A percentile compares a stretch with the other conserved stretches of the same genome.
phyloP scores from a whole-genome alignment of 306 rosid genomes.

The Inga leiocalycina region DNA sequence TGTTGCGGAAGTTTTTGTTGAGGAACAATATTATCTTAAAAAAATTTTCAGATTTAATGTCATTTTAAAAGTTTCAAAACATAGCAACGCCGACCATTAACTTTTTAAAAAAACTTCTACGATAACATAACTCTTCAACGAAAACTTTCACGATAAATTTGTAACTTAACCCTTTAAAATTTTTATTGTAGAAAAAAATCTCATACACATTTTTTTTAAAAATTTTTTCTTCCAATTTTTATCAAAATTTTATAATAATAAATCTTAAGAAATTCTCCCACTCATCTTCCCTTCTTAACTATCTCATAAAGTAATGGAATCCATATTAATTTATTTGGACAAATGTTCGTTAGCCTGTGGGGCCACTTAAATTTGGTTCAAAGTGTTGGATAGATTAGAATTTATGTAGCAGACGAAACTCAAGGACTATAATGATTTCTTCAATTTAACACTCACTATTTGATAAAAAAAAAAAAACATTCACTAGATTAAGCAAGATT shows the following conservation, averaged over 20 bases:
- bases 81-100: too few relatives aligned
- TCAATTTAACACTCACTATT: neutral
- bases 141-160: too few relatives aligned
- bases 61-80: too few relatives aligned
- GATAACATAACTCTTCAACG: fast-evolving
- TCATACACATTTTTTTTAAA: neutral
- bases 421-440: neutral
- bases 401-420: neutral
- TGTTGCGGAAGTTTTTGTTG: fast-evolving
- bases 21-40: too few relatives aligned
- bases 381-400: neutral
- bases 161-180: fast-evolving
- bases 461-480: neutral
- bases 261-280: neutral
- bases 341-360: neutral
- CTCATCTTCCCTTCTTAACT: neutral
- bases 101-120: too few relatives aligned
- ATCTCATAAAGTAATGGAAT: neutral
- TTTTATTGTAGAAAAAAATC: neutral
- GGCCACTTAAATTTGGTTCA: neutral
- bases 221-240: neutral
- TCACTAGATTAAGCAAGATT: neutral
- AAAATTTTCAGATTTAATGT: too few relatives aligned
- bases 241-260: neutral
- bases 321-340: neutral